Conservation (phyloP, 805 yeast species). For the Candida peoriensis region DNA sequence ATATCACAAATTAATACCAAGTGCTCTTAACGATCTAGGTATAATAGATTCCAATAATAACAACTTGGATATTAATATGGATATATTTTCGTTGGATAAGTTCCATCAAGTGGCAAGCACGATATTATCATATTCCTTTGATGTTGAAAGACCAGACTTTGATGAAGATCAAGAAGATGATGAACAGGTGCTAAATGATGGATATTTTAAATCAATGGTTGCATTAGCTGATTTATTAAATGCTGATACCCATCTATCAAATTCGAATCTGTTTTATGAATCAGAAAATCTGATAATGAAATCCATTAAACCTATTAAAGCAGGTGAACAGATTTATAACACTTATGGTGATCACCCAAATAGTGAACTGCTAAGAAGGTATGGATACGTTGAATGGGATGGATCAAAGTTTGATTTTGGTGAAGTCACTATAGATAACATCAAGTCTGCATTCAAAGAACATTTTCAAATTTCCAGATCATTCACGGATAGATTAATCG, state of each 20-base stretch:
- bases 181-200: conserved; percentile 32
- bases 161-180: conserved; percentile 32
- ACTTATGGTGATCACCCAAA: conserved; percentile 90
- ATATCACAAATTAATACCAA: conserved; percentile 42
- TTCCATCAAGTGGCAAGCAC: conserved; percentile 73
- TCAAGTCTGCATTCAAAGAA: conserved; percentile 33
- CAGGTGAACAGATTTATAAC: conserved; percentile 77
- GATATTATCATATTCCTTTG: conserved; percentile 89
- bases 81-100: conserved; percentile 42
- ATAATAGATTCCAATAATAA: too few relatives aligned
- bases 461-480: conserved; percentile 16
- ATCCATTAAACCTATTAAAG: conserved; percentile 52
- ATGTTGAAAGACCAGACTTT: conserved; percentile 46
- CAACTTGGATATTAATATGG: too few relatives aligned
- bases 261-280: conserved; percentile 62
- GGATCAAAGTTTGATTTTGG: conserved; percentile 79
- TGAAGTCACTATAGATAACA: conserved; percentile 50
- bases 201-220: conserved; percentile 74
- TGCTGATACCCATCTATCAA: conserved; percentile 72
- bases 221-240: conserved; percentile 90
- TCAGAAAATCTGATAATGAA: conserved; percentile 58
- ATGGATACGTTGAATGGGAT: conserved; percentile 79
- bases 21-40: conserved; percentile 33
- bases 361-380: conserved; percentile 82
- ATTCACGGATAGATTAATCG: conserved; percentile 33